phyloP scores from a whole-genome alignment of 345 rosid species.

The Eucalyptus marginata region DNA sequence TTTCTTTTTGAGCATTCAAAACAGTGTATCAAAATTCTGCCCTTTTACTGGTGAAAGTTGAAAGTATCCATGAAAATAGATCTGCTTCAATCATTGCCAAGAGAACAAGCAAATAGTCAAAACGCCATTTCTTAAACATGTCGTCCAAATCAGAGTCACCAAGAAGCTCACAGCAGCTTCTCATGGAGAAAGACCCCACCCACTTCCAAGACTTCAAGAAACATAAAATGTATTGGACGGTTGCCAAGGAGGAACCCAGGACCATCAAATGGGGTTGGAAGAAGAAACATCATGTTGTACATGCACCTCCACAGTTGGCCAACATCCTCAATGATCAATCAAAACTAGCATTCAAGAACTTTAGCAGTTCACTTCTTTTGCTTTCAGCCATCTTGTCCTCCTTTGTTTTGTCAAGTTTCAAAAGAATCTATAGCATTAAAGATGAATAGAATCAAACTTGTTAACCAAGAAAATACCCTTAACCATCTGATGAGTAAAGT shows the following conservation, averaged over 20 bases:
- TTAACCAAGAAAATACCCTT: not conserved
- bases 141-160: not conserved
- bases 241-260: not conserved
- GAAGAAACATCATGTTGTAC: not conserved
- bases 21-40: not conserved
- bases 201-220: not conserved
- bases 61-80: not conserved
- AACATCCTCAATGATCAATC: conserved; percentile 29
- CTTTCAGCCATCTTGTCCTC: conserved; percentile 91
- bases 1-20: not conserved
- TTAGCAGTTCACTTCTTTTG: conserved; percentile 81
- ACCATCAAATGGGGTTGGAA: not conserved
- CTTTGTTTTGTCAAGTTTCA: conserved; percentile 90
- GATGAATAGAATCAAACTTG: not conserved
- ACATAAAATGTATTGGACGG: not conserved
- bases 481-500: not conserved
- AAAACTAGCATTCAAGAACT: conserved; percentile 93
- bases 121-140: not conserved
- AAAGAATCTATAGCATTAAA: conserved; percentile 42
- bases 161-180: not conserved
- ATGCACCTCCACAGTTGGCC: not conserved
- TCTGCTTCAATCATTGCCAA: not conserved
- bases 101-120: not conserved
- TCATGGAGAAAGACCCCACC: not conserved
- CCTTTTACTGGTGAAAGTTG: not conserved